phyloP scores from a whole-genome alignment of 225 moss, liverwort and hornwort genomes.

The Physcomitrium patens region DNA sequence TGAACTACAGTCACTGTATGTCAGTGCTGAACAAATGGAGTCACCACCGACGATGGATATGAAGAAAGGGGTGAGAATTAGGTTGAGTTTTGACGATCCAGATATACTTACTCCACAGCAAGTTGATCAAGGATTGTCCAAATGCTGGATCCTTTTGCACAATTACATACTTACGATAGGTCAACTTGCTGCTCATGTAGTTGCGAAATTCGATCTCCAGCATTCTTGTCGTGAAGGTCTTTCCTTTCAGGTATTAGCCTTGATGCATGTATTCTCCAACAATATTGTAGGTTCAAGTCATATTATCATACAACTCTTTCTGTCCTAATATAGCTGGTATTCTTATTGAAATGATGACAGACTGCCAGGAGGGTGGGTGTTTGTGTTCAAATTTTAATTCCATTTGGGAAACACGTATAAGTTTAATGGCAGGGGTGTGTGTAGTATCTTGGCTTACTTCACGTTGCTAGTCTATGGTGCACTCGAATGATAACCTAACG shows the following conservation, averaged over 20 bases:
- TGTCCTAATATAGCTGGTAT: background rate
- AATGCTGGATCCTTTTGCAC: conserved; percentile 47
- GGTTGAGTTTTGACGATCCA: conserved; percentile 35
- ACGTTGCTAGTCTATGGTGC: background rate
- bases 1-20: conserved; percentile 16
- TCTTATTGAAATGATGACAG: background rate
- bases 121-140: conserved; percentile 40
- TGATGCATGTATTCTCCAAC: background rate
- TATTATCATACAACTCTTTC: conserved; percentile 2
- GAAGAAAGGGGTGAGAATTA: conserved; percentile 38
- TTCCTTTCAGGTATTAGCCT: conserved; percentile 33
- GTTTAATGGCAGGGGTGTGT: background rate
- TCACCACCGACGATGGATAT: conserved; percentile 24
- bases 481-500: background rate
- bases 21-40: conserved; percentile 29
- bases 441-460: background rate
- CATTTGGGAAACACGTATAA: background rate
- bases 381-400: background rate
- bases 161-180: conserved; percentile 38
- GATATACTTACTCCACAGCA: conserved; percentile 38
- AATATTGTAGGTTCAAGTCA: background rate
- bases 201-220: conserved; percentile 42
- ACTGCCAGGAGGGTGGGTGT: background rate
- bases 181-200: conserved; percentile 38
- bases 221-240: conserved; percentile 39